Evolutionary conservation across 2,329 filamentous ascomycete genomes (phyloP).

Genomic region (Sporothrix brunneoviolacea): DNA sequence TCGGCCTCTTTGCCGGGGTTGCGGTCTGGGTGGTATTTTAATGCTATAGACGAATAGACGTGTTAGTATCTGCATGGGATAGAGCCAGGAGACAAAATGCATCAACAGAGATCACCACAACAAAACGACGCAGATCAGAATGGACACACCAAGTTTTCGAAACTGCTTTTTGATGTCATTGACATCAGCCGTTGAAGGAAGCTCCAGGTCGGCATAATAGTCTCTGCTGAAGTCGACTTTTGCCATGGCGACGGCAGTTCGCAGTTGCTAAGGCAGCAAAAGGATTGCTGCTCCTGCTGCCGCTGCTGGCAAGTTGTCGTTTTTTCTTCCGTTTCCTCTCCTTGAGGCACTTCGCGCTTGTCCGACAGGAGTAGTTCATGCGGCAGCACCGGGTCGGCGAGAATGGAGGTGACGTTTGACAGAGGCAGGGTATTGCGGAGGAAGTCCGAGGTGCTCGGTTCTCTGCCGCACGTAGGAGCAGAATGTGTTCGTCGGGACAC

Average conservation of each 20-base stretch:
- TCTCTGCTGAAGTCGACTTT: conserved; percentile 60
- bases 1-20: conserved; percentile 78
- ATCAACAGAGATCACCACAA: not conserved
- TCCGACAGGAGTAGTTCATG: conserved; percentile 1
- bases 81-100: not conserved
- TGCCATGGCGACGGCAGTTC: conserved; percentile 47
- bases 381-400: not conserved
- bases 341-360: not conserved
- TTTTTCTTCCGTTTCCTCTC: not conserved
- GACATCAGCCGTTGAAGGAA: conserved; percentile 59
- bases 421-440: not conserved
- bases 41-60: conserved; percentile 41
- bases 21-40: conserved; percentile 83
- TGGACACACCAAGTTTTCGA: conserved; percentile 62
- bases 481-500: too few species aligned
- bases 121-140: too few species aligned
- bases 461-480: too few species aligned
- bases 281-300: too few species aligned
- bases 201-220: conserved; percentile 79
- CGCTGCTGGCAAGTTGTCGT: too few species aligned
- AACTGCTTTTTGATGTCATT: conserved; percentile 83
- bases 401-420: not conserved
- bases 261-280: conserved; percentile 1
- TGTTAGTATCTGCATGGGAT: not conserved
- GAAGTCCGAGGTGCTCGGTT: not conserved